phyloP scores from a whole-genome alignment of 164 flowering plant species.

The Stephania cephalantha region DNA sequence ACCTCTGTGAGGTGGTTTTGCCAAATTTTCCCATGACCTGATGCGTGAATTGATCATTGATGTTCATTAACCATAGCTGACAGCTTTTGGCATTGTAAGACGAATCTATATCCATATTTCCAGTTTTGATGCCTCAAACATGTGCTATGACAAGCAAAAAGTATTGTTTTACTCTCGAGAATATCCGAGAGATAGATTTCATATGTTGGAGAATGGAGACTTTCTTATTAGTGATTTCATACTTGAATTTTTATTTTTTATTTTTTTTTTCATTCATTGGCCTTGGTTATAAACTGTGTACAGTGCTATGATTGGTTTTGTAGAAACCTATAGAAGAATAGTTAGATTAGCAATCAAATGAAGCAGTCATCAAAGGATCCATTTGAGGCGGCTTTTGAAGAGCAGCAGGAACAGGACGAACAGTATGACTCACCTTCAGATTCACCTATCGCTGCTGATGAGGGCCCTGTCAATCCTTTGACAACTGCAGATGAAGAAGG shows the following conservation, averaged over 20 bases:
- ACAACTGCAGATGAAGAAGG: constrained; percentile 16
- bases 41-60: background rate
- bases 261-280: background rate
- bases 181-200: background rate
- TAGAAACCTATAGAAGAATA: background rate
- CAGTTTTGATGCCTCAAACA: background rate
- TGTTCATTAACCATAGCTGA: background rate
- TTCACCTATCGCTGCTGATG: constrained; percentile 44
- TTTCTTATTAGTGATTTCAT: background rate
- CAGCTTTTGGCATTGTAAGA: background rate
- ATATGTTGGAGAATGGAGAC: background rate
- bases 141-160: background rate
- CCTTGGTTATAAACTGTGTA: background rate
- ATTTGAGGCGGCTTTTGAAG: constrained; percentile 70
- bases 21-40: background rate
- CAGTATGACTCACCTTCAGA: constrained; percentile 66
- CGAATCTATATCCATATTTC: background rate
- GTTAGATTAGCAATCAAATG: constrained; percentile 23
- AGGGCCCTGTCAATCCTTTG: constrained; percentile 20
- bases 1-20: too few species aligned
- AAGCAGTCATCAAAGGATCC: constrained; percentile 73
- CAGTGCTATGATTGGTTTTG: background rate
- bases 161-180: background rate
- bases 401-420: constrained; percentile 23
- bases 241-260: too few species aligned